Evolutionary conservation across 495 filamentous ascomycete species (phyloP).

Genomic region (Schizothecium vesticola): DNA sequence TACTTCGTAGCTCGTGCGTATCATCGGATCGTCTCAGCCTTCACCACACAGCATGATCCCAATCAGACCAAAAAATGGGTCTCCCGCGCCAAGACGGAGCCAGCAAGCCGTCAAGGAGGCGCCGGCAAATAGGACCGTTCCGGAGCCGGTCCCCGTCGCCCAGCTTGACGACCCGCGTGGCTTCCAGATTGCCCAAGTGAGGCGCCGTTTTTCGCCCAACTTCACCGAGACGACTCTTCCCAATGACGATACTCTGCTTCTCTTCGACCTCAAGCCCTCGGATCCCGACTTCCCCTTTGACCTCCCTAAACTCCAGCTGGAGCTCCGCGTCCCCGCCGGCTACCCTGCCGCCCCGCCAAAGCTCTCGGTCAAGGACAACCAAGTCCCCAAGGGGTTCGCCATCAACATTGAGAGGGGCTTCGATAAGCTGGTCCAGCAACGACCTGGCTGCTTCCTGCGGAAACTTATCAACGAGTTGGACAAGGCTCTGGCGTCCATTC

Average conservation of each 20-base stretch:
- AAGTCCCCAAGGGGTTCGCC: constrained; percentile 75
- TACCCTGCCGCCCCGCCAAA: constrained; percentile 57
- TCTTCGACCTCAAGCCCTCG: constrained; percentile 66
- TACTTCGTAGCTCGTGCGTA: too few species aligned
- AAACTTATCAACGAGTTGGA: constrained; percentile 68
- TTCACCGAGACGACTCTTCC: constrained; percentile 44
- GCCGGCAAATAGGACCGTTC: constrained; percentile 28
- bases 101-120: constrained; percentile 32
- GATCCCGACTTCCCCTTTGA: constrained; percentile 87
- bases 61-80: constrained; percentile 15
- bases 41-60: constrained; percentile 21
- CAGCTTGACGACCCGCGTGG: constrained; percentile 64
- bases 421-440: constrained; percentile 56
- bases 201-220: constrained; percentile 61
- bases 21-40: not conserved
- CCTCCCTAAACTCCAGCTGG: constrained; percentile 63
- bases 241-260: constrained; percentile 49
- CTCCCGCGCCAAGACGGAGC: constrained; percentile 11
- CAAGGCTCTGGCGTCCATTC: constrained; percentile 63
- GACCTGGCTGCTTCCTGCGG: constrained; percentile 56
- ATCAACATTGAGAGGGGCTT: constrained; percentile 80
- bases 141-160: constrained; percentile 59
- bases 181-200: constrained; percentile 73
- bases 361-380: constrained; percentile 64
- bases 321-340: constrained; percentile 57